These are phyloP conservation scores for Colletotrichum sp. DNA, from an alignment of 2,329 filamentous ascomycete genomes.

Conservation along the genomic window DNA sequence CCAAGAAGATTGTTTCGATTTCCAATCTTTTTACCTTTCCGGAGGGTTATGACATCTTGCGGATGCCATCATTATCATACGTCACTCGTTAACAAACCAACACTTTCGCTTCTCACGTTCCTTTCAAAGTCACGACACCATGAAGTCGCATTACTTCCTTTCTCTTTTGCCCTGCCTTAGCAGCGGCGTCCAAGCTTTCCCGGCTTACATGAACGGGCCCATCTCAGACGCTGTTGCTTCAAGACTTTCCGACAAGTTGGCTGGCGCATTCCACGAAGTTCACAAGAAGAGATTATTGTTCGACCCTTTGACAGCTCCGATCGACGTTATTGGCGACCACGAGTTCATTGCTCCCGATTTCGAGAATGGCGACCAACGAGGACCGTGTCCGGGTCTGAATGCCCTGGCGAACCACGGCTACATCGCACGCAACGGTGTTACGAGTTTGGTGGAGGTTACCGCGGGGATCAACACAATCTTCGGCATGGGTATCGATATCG, in stretches of 20 bases:
- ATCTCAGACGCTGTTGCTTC: constrained; percentile 8
- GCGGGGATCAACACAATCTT: constrained; percentile 34
- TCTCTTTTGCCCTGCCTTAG: constrained; percentile 8
- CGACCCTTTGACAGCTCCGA: constrained; percentile 21
- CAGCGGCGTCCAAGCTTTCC: constrained; percentile 13
- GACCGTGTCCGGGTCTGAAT: constrained; percentile 40
- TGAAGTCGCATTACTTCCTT: constrained; percentile 7
- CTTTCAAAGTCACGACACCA: neutral
- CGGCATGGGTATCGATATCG: constrained; percentile 51
- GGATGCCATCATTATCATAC: neutral
- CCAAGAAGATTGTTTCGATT: neutral
- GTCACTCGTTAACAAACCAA: neutral
- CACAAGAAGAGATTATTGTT: constrained; percentile 22
- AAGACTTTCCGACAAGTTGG: neutral
- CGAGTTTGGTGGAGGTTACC: constrained; percentile 19
- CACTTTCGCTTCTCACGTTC: neutral
- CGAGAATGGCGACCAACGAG: constrained; percentile 27
- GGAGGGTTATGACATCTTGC: neutral
- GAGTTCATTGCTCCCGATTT: constrained; percentile 29
- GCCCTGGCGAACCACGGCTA: constrained; percentile 42
- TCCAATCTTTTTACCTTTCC: neutral
- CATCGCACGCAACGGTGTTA: constrained; percentile 31
- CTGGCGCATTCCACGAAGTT: constrained; percentile 6
- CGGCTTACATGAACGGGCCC: constrained; percentile 12
- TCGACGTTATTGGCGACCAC: constrained; percentile 24